Evolutionary conservation across 345 rosid genomes (phyloP).

Genomic region (Combretum micranthum): DNA sequence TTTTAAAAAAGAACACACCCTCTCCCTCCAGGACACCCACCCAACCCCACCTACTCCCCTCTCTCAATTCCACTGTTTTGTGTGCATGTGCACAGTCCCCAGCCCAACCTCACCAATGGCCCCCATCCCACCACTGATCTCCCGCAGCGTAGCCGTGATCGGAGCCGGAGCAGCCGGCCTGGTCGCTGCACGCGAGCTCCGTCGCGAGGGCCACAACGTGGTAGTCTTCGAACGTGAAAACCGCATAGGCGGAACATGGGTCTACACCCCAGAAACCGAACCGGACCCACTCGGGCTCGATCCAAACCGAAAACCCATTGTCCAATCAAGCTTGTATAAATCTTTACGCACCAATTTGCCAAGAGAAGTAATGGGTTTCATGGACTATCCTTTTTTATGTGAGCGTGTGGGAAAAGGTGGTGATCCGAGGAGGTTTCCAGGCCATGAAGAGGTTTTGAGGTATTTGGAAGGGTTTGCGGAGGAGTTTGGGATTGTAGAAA

Average conservation of each 20-base stretch:
- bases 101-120: neutral
- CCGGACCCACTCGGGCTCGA: constrained; percentile 61
- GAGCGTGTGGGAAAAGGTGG: constrained; percentile 17
- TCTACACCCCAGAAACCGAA: constrained; percentile 52
- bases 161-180: constrained; percentile 91
- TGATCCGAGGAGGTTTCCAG: constrained; percentile 71
- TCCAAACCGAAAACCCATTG: constrained; percentile 36
- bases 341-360: constrained; percentile 91
- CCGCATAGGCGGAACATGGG: constrained; percentile 77
- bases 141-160: constrained; percentile 68
- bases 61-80: too few relatives aligned
- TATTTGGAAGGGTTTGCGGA: constrained; percentile 54
- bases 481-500: constrained; percentile 53
- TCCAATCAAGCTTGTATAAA: constrained; percentile 62
- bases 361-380: constrained; percentile 78
- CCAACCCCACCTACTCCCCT: too few relatives aligned
- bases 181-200: constrained; percentile 68
- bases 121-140: neutral
- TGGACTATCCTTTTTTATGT: constrained; percentile 53
- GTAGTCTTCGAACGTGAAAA: constrained; percentile 62
- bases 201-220: constrained; percentile 68
- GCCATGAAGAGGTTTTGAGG: constrained; percentile 59
- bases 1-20: too few relatives aligned
- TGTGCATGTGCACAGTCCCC: too few relatives aligned
- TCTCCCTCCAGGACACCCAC: too few relatives aligned